Evolutionary conservation across 768 basidiomycete species (phyloP).

Genomic region (Omphalotus guepiniiformis): DNA sequence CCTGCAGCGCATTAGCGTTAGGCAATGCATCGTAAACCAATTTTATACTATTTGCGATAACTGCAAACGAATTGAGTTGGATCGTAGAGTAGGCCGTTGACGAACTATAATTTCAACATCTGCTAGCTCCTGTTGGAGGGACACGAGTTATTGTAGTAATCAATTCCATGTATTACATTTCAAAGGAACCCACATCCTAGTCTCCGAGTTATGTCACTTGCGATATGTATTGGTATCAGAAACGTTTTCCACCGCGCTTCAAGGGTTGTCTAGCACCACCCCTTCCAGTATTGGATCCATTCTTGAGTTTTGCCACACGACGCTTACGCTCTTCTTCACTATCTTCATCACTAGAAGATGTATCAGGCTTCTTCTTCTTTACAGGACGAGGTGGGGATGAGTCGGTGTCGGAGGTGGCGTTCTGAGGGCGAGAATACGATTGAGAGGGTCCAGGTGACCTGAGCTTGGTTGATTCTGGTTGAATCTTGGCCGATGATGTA

Average conservation of each 20-base stretch:
- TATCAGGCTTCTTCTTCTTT: conserved; percentile 44
- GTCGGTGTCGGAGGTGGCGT: conserved; percentile 40
- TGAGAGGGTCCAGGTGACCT: conserved; percentile 12
- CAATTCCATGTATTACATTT: too few relatives aligned
- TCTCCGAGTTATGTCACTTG: too few relatives aligned
- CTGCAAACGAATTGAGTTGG: conserved; percentile 6
- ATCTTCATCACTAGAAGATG: conserved; percentile 43
- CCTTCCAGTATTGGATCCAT: conserved; percentile 30
- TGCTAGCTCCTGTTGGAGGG: too few relatives aligned
- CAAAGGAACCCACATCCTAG: too few relatives aligned
- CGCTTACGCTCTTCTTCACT: conserved; percentile 52
- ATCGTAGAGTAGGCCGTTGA: conserved; percentile 7
- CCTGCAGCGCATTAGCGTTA: background rate
- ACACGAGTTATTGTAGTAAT: too few relatives aligned
- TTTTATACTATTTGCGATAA: conserved; percentile 10
- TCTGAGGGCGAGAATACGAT: conserved; percentile 20
- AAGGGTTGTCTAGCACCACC: conserved; percentile 68
- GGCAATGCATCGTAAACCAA: conserved; percentile 5
- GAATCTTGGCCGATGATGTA: background rate
- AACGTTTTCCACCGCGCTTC: conserved; percentile 71
- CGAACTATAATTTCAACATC: too few relatives aligned
- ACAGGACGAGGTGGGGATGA: conserved; percentile 46
- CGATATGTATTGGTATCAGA: conserved; percentile 35
- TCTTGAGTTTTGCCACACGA: conserved; percentile 36
- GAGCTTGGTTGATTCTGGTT: background rate